Base-by-base conservation (phyloP, 768 basidiomycete species). In the Podaxis rugospora region DNA sequence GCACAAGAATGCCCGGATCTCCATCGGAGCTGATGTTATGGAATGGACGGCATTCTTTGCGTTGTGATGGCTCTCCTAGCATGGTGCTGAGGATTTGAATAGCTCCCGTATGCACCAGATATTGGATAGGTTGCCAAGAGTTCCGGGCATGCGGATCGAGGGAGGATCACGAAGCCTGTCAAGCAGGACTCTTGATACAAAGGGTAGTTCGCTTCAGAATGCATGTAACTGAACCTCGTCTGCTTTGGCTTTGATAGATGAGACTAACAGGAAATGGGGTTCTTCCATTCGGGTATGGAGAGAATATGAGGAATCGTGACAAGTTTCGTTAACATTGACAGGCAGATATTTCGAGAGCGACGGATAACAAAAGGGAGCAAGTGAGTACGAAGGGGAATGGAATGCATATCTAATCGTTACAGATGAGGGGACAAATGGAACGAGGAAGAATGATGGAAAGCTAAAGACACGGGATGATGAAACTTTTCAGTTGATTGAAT, bases 361-460 rank as follows among this genome's bases (percentile, higher is more conserved):
- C 56, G 40, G 68, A 72, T 62, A 73, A 69, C 68, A 72, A 68
- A 58, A 55, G 65, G 69, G 72, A 62, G 61, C 65, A 68, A 62
- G 68, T 66, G 55, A 72, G 70, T 74, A 71, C 47, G 61, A 62
- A 47, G 63, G 67, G 61, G 65, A 72, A 67, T 70, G 69, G 74
- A 69, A 74, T 71, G 83, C 81, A 84, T 87, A 80, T 88, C 85
- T 88, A 87, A 82, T 86, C 83, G 81, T 87, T 88, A 87, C 86
- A 85, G 62, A 65, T 72, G 71, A 71, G 73, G 70, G 60, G 36
- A 52, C 27, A 58, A 67, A 64, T 62, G 65, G 65, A 64, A 63
- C 59, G 53, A 55, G 64, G 57, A 57, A 21, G 32, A 32, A 59
- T 44, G 42, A 50, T 35, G 59, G 39, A 54, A 32, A 44, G 27